Percentiles rank a stretch among this genome's conserved stretches.
Evolutionary conservation across 768 basidiomycete genomes (phyloP).

Genomic region (Lentinula guzmanii): DNA sequence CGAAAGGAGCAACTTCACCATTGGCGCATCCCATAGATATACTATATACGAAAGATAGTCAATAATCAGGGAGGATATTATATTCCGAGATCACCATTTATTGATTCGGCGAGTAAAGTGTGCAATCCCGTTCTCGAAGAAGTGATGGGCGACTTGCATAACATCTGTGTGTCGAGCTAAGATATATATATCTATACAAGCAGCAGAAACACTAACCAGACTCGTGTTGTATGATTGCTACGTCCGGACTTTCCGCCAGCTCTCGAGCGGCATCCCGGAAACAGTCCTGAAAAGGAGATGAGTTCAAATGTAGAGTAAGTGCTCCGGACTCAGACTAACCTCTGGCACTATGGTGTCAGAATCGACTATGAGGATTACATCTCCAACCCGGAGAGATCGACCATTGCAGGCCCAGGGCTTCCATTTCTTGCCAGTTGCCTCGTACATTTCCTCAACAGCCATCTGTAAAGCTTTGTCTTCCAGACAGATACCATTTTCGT

Average conservation of each 20-base stretch:
- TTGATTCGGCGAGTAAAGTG: constrained; percentile 88
- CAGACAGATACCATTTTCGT: constrained; percentile 36
- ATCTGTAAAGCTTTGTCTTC: constrained; percentile 70
- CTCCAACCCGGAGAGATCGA: constrained; percentile 68
- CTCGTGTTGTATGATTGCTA: constrained; percentile 88
- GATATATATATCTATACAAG: background rate
- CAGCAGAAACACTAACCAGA: constrained; percentile 44
- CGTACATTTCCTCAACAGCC: constrained; percentile 68
- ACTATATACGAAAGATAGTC: constrained; percentile 12
- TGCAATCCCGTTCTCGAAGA: constrained; percentile 87
- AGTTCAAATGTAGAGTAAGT: background rate
- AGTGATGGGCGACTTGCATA: constrained; percentile 86
- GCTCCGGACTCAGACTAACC: constrained; percentile 22
- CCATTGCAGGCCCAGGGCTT: constrained; percentile 77
- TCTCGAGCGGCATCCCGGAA: constrained; percentile 88
- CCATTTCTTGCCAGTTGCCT: constrained; percentile 52
- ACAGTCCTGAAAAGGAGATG: constrained; percentile 50
- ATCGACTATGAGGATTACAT: constrained; percentile 77
- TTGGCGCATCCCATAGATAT: constrained; percentile 79
- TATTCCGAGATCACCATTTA: constrained; percentile 26
- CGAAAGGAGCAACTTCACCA: constrained; percentile 78
- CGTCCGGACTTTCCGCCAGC: constrained; percentile 72
- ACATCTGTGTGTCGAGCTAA: constrained; percentile 43
- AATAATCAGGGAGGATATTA: background rate
- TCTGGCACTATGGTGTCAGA: constrained; percentile 78